A percentile compares a stretch with the other conserved stretches of the same genome.
phyloP scores from a whole-genome alignment of 1,139 yeast species.

The Magnusiomyces fungicola region DNA sequence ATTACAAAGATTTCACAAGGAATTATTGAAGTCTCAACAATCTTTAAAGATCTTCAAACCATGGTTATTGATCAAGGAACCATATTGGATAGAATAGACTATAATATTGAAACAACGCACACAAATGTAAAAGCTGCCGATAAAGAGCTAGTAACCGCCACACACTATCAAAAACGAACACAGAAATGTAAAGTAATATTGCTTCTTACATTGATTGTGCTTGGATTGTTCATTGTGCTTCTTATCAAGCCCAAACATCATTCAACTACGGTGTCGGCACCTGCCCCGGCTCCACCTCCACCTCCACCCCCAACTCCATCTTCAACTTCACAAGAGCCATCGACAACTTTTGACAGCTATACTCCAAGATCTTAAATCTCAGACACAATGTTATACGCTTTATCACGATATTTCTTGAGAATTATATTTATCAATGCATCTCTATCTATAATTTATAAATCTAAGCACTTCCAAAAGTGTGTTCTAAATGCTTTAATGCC shows the following conservation, averaged over 20 bases:
- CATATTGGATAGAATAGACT: constrained; percentile 83
- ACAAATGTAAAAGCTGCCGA: constrained; percentile 71
- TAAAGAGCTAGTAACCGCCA: constrained; percentile 68
- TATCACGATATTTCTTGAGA: no score
- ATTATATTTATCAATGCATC: no score
- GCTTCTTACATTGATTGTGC: constrained; percentile 59
- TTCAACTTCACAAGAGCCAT: neutral
- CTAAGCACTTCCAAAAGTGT: constrained; percentile 8
- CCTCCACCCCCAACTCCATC: neutral
- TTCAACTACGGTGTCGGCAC: constrained; percentile 16
- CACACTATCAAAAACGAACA: constrained; percentile 75
- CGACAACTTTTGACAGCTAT: neutral
- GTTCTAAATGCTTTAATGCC: constrained; percentile 8
- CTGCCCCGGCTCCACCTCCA: constrained; percentile 14
- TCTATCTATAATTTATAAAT: neutral
- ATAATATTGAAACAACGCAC: constrained; percentile 73
- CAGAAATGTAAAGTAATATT: constrained; percentile 86
- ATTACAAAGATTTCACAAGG: constrained; percentile 90
- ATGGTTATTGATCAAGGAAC: constrained; percentile 96
- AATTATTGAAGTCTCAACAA: constrained; percentile 84
- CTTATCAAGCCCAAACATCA: constrained; percentile 54
- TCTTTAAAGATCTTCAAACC: constrained; percentile 86
- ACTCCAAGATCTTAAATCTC: no score
- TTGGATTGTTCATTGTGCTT: constrained; percentile 64
- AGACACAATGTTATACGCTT: no score